phyloP scores from a whole-genome alignment of 805 yeast species.

The Metschnikowia matae region DNA sequence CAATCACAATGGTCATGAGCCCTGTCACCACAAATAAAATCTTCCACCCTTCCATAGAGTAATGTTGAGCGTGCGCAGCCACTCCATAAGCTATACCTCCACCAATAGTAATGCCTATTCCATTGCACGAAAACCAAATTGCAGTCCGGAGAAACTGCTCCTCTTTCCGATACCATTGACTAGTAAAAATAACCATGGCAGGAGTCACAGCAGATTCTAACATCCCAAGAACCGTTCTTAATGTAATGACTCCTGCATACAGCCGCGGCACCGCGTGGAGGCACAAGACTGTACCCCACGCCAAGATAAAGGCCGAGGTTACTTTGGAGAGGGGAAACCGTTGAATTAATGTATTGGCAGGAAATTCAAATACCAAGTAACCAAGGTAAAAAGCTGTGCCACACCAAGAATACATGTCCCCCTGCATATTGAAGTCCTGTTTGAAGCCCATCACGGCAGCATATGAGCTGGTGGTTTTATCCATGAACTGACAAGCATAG shows the following conservation, averaged over 20 bases:
- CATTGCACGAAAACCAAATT: slow-evolving; percentile 35
- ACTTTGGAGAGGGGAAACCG: slow-evolving; percentile 54
- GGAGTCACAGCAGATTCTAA: slow-evolving; percentile 55
- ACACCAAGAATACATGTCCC: slow-evolving; percentile 37
- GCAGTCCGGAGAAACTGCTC: slow-evolving; percentile 35
- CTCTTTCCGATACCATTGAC: slow-evolving; percentile 52
- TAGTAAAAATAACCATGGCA: slow-evolving; percentile 50
- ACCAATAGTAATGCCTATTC: slow-evolving; percentile 32
- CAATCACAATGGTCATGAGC: slow-evolving; percentile 49
- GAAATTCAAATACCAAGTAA: slow-evolving; percentile 54
- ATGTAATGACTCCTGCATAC: slow-evolving; percentile 43
- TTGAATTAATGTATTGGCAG: slow-evolving; percentile 47
- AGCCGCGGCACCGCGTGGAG: slow-evolving; percentile 47
- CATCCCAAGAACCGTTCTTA: slow-evolving; percentile 49
- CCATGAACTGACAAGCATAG: slow-evolving; percentile 55
- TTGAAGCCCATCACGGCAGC: slow-evolving; percentile 66
- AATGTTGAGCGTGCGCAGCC: slow-evolving; percentile 33
- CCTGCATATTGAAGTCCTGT: slow-evolving; percentile 44
- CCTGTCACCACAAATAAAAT: slow-evolving; percentile 59
- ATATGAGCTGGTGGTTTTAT: slow-evolving; percentile 55
- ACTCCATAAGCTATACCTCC: slow-evolving; percentile 55
- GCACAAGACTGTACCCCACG: slow-evolving; percentile 60
- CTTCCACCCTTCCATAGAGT: slow-evolving; percentile 54
- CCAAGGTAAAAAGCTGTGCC: slow-evolving; percentile 62
- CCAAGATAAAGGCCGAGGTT: slow-evolving; percentile 43